Conservation (phyloP, 1,284 basidiomycete species). For the Ceratobasidium sp. region DNA sequence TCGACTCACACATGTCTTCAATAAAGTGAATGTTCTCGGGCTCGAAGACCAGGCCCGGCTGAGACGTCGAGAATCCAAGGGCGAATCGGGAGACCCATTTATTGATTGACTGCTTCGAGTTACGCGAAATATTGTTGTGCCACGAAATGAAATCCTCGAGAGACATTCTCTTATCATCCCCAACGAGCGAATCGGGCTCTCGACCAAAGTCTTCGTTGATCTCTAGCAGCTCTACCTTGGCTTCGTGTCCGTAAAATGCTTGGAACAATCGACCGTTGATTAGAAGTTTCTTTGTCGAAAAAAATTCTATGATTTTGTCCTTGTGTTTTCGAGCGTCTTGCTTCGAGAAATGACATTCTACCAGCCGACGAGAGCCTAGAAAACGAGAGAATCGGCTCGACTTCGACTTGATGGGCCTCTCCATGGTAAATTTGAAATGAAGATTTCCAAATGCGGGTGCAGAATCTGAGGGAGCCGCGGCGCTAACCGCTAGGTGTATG, state of each 20-base stretch:
- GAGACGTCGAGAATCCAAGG: constrained; percentile 44
- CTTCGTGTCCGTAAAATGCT: constrained; percentile 44
- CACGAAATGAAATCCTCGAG: constrained; percentile 42
- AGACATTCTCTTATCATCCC: constrained; percentile 40
- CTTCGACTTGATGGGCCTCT: constrained; percentile 32
- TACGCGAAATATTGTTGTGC: constrained; percentile 35
- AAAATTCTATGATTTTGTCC: constrained; percentile 15
- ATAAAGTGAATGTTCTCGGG: constrained; percentile 40
- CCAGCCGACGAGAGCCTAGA: constrained; percentile 44
- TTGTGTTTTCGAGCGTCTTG: constrained; percentile 6
- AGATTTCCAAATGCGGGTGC: background rate
- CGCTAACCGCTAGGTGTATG: constrained; percentile 8
- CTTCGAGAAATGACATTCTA: constrained; percentile 37
- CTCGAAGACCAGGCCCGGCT: constrained; percentile 39
- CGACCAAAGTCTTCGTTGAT: constrained; percentile 45
- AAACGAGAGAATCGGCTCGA: constrained; percentile 43
- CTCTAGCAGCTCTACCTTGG: constrained; percentile 38
- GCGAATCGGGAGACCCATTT: constrained; percentile 48
- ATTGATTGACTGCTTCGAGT: constrained; percentile 22
- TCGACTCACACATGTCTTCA: constrained; percentile 37
- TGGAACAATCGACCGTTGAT: constrained; percentile 46
- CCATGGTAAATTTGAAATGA: constrained; percentile 29
- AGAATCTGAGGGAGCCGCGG: background rate
- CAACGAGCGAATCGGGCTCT: constrained; percentile 12
- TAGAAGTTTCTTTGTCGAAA: constrained; percentile 33